Conservation (phyloP, 495 filamentous ascomycete genomes). For the Hypoxylon cercidicola region DNA sequence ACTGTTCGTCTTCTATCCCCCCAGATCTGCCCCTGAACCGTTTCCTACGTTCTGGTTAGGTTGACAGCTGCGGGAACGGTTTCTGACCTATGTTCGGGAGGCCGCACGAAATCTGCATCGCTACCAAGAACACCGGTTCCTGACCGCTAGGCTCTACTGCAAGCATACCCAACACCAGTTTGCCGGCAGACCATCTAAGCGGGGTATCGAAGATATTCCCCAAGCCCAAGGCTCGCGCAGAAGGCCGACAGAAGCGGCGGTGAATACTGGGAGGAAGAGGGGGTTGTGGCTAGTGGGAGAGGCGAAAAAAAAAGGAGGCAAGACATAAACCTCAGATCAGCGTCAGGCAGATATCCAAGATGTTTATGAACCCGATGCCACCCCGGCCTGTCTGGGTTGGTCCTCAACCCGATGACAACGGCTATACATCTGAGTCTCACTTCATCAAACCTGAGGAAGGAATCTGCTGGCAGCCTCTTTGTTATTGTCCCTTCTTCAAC, state of each 20-base stretch:
- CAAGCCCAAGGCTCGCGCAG: slow-evolving; percentile 33
- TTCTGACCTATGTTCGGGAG: slow-evolving; percentile 48
- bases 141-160: slow-evolving; percentile 48
- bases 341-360: slow-evolving; percentile 40
- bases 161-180: slow-evolving; percentile 45
- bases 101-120: slow-evolving; percentile 46
- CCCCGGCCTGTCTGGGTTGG: slow-evolving; percentile 35
- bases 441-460: slow-evolving; percentile 26
- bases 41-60: slow-evolving; percentile 19
- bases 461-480: slow-evolving; percentile 12
- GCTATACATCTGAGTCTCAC: slow-evolving; percentile 37
- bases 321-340: slow-evolving; percentile 30
- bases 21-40: slow-evolving; percentile 5
- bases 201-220: slow-evolving; percentile 40
- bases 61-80: slow-evolving; percentile 38
- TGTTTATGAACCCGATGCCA: slow-evolving; percentile 41
- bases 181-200: slow-evolving; percentile 27
- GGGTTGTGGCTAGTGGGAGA: slow-evolving; percentile 17
- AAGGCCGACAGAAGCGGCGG: slow-evolving; percentile 42
- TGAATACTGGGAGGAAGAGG: slow-evolving; percentile 34
- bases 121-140: slow-evolving; percentile 45
- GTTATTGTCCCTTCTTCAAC: slow-evolving; percentile 11
- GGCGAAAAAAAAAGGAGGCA: slow-evolving; percentile 30
- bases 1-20: slow-evolving; percentile 13
- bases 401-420: slow-evolving; percentile 29